phyloP scores from a whole-genome alignment of 169 alveolate species.

The Eimeria praecox region DNA sequence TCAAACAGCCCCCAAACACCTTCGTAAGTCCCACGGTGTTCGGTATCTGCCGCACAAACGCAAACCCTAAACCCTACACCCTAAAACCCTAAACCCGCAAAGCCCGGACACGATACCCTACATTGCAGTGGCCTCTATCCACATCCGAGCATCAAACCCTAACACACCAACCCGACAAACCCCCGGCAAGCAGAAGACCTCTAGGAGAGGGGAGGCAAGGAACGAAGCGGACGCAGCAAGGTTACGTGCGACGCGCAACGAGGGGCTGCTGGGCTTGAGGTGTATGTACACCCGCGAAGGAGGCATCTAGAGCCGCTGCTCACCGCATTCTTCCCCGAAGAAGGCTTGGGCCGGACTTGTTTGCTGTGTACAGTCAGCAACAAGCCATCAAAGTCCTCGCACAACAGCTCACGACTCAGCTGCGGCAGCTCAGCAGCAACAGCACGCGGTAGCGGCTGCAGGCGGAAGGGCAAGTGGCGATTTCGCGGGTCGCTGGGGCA shows the following conservation, averaged over 20 bases:
- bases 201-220: too few relatives aligned
- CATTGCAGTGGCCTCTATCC: background rate
- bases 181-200: background rate
- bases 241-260: too few relatives aligned
- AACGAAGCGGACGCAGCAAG: background rate
- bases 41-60: background rate
- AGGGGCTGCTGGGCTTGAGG: background rate
- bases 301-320: background rate
- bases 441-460: constrained; percentile 66
- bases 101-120: background rate
- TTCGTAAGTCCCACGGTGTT: background rate
- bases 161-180: background rate
- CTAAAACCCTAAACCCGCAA: background rate
- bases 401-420: background rate
- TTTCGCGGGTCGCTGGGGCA: constrained; percentile 31
- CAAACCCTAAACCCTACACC: background rate
- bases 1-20: constrained; percentile 48
- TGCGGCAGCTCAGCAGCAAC: constrained; percentile 50
- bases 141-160: too few relatives aligned
- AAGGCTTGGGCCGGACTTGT: background rate
- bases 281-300: background rate
- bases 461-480: constrained; percentile 44
- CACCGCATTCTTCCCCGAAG: background rate
- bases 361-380: constrained; percentile 57
- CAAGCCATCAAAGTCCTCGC: constrained; percentile 32